These are phyloP conservation scores for Panicum virgatum DNA, from an alignment of 202 grass and related monocot genomes.

Conservation along the genomic window DNA sequence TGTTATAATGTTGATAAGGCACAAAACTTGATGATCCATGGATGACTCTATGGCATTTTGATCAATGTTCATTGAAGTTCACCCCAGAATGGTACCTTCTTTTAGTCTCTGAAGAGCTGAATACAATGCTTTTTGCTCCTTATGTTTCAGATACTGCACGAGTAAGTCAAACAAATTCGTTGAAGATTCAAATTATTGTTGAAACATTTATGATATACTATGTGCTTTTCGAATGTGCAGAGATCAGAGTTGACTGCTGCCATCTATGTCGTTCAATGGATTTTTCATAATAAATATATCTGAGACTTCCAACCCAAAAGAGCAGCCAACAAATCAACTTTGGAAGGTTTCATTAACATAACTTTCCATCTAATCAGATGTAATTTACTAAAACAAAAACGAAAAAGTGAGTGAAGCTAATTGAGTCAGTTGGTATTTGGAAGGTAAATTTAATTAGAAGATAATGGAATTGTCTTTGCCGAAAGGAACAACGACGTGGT, in stretches of 20 bases:
- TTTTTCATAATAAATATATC: not conserved
- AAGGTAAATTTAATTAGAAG: not conserved
- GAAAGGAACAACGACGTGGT: not conserved
- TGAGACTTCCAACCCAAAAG: not conserved
- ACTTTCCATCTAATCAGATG: constrained; percentile 3
- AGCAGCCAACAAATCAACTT: not conserved
- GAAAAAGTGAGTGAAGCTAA: not conserved
- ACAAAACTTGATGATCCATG: constrained; percentile 9
- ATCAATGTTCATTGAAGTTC: constrained; percentile 17
- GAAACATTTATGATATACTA: constrained; percentile 17
- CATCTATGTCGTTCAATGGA: not conserved
- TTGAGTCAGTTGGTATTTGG: not conserved
- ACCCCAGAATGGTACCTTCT: constrained; percentile 56
- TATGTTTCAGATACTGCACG: constrained; percentile 52
- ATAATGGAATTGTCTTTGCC: not conserved
- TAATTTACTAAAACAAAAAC: constrained; percentile 8
- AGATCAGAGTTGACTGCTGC: not conserved
- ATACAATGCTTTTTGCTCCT: constrained; percentile 52
- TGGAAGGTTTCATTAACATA: not conserved
- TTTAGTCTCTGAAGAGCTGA: constrained; percentile 76
- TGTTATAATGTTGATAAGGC: not conserved
- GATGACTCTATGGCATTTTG: not conserved
- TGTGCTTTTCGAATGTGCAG: not conserved
- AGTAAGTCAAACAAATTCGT: constrained; percentile 10
- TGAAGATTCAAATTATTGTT: not conserved